These are phyloP conservation scores for Nigrograna mackinnonii DNA, from an alignment of 2,329 filamentous ascomycete species.

Conservation along the genomic window DNA sequence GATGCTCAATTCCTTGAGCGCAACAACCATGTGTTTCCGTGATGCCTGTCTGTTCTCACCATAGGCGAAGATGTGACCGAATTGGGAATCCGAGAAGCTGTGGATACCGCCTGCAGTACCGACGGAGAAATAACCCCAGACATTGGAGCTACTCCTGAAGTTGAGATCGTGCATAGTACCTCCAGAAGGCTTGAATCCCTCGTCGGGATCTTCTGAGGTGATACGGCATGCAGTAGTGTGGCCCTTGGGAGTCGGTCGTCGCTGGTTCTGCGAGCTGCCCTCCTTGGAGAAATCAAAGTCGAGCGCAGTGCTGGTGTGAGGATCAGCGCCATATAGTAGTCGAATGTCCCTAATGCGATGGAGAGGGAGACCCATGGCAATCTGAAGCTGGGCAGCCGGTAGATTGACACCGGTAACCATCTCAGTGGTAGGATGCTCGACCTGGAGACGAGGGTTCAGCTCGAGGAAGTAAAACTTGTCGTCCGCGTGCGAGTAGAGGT, in stretches of 20 bases:
- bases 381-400: slow-evolving; percentile 94
- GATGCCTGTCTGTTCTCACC: slow-evolving; percentile 96
- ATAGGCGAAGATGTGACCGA: slow-evolving; percentile 99
- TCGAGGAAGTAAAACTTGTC: slow-evolving; percentile 99
- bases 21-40: slow-evolving; percentile 98
- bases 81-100: slow-evolving; percentile 98
- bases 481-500: slow-evolving; percentile 95
- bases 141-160: slow-evolving; percentile 97
- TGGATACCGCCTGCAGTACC: slow-evolving; percentile 96
- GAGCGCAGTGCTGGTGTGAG: slow-evolving; percentile 81
- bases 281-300: slow-evolving; percentile 95
- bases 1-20: slow-evolving; percentile 97
- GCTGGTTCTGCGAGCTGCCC: slow-evolving; percentile 80
- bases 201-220: slow-evolving; percentile 96
- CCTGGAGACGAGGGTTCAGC: slow-evolving; percentile 97
- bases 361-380: slow-evolving; percentile 97
- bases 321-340: slow-evolving; percentile 92
- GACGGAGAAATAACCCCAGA: slow-evolving; percentile 99
- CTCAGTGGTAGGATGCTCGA: slow-evolving; percentile 98
- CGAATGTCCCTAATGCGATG: slow-evolving; percentile 96
- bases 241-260: slow-evolving; percentile 89
- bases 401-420: slow-evolving; percentile 99
- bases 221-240: slow-evolving; percentile 99
- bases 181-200: slow-evolving; percentile 99
- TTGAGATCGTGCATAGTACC: slow-evolving; percentile 99